Evolutionary conservation across 768 basidiomycete genomes (phyloP).

Genomic region (Suillus occidentalis): DNA sequence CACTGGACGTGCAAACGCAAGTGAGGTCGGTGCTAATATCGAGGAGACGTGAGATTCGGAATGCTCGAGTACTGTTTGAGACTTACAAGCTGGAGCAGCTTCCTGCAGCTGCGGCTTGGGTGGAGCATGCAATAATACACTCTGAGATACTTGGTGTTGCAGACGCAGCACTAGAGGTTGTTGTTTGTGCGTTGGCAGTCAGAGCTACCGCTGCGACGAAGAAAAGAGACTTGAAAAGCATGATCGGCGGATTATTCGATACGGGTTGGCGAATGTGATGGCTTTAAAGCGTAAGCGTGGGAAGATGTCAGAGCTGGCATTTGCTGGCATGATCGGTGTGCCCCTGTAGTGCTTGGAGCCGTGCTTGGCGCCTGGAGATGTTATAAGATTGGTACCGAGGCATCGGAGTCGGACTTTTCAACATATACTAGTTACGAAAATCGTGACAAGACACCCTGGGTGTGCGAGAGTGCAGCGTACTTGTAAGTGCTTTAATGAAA

Average conservation of each 20-base stretch:
- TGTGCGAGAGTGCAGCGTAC: neutral
- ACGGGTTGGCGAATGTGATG: neutral
- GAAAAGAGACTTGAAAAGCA: slow-evolving; percentile 20
- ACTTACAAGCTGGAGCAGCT: slow-evolving; percentile 22
- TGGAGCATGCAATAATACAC: slow-evolving; percentile 17
- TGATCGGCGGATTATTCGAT: neutral
- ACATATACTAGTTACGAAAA: neutral
- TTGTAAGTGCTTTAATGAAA: neutral
- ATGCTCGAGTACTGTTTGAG: neutral
- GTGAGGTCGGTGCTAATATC: slow-evolving; percentile 36
- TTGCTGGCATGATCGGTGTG: neutral
- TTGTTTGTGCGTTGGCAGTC: slow-evolving; percentile 20
- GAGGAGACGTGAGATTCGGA: neutral
- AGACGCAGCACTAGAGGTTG: neutral
- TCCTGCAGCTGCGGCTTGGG: neutral
- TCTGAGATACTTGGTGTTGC: neutral
- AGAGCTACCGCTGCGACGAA: slow-evolving; percentile 17
- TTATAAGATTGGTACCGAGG: neutral
- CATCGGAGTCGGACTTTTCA: neutral
- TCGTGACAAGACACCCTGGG: neutral
- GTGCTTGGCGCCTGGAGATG: neutral
- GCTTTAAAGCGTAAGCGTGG: neutral
- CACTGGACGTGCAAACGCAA: slow-evolving; percentile 39
- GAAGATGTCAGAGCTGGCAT: neutral
- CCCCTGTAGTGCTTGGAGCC: neutral